These are phyloP conservation scores for Xylariomycetidae sp. DNA, from an alignment of 2,329 filamentous ascomycete genomes.

Conservation along the genomic window DNA sequence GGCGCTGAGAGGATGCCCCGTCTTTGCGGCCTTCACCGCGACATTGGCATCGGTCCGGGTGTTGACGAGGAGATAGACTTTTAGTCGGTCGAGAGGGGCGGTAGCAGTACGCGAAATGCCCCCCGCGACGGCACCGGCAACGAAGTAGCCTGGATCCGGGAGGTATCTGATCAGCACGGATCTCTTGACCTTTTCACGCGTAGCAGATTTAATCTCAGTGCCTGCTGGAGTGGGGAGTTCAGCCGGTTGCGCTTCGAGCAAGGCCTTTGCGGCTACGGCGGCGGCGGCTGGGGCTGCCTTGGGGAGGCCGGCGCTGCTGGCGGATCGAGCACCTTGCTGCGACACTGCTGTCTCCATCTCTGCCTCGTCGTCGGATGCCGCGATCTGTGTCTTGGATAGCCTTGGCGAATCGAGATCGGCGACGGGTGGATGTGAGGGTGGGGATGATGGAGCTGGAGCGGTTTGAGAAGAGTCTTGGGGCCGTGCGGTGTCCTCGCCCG, in stretches of 20 bases:
- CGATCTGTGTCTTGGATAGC: background rate
- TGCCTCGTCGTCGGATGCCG: conserved; percentile 11
- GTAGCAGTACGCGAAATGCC: conserved; percentile 93
- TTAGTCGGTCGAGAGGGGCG: conserved; percentile 90
- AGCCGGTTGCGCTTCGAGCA: conserved; percentile 14
- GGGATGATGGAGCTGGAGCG: conserved; percentile 9
- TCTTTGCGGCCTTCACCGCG: conserved; percentile 60
- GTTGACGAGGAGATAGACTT: conserved; percentile 95
- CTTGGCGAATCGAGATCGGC: too few relatives aligned
- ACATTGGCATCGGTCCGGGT: conserved; percentile 55
- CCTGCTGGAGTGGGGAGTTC: conserved; percentile 16
- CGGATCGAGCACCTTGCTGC: conserved; percentile 10
- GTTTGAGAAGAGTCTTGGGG: conserved; percentile 4
- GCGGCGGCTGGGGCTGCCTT: conserved; percentile 9
- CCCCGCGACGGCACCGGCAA: conserved; percentile 90
- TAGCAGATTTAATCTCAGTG: conserved; percentile 24
- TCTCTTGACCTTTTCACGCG: conserved; percentile 34
- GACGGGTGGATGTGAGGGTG: conserved; percentile 4
- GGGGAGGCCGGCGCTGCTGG: conserved; percentile 7
- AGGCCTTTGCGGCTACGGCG: conserved; percentile 11
- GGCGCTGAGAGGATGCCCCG: conserved; percentile 60
- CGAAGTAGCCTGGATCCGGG: conserved; percentile 92
- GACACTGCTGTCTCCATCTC: conserved; percentile 13
- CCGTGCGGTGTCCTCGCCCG: conserved; percentile 13
- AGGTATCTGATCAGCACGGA: conserved; percentile 60